These are phyloP conservation scores for Nakaseomyces sp. DNA, from an alignment of 1,139 yeast genomes.

Conservation along the genomic window DNA sequence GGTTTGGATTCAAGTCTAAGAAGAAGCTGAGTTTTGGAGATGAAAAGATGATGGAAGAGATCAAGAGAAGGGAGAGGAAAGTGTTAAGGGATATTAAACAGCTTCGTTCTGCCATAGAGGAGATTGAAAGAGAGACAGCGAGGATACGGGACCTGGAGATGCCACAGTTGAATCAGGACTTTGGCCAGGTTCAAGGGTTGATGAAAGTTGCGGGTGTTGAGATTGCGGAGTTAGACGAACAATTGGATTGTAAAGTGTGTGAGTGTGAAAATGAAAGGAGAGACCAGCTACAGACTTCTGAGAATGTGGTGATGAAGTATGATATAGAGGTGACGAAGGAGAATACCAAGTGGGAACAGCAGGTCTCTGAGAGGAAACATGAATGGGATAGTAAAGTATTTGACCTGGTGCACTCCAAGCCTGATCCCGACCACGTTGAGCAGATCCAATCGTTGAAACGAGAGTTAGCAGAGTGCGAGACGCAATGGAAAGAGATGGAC, in stretches of 20 bases:
- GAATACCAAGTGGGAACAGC: not conserved
- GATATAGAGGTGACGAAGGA: not conserved
- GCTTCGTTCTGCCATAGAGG: slow-evolving; percentile 21
- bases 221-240: slow-evolving; percentile 11
- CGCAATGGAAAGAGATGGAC: not conserved
- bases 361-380: not conserved
- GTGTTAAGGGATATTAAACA: slow-evolving; percentile 23
- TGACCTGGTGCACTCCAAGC: not conserved
- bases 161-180: slow-evolving; percentile 15
- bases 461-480: not conserved
- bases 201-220: slow-evolving; percentile 12
- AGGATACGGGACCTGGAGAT: slow-evolving; percentile 13
- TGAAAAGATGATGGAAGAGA: slow-evolving; percentile 12
- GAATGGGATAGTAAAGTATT: not conserved
- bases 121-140: slow-evolving; percentile 21
- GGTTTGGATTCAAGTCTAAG: not conserved
- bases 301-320: slow-evolving; percentile 9
- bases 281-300: slow-evolving; percentile 13
- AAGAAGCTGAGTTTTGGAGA: slow-evolving; percentile 12
- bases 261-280: slow-evolving; percentile 14
- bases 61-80: slow-evolving; percentile 20
- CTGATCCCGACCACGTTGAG: not conserved
- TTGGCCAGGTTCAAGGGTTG: slow-evolving; percentile 12
- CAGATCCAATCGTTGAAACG: not conserved
- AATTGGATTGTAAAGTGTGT: slow-evolving; percentile 13